These are phyloP conservation scores for Pythium folliculosum DNA, from an alignment of 352 stramenopile genomes.

Conservation along the genomic window DNA sequence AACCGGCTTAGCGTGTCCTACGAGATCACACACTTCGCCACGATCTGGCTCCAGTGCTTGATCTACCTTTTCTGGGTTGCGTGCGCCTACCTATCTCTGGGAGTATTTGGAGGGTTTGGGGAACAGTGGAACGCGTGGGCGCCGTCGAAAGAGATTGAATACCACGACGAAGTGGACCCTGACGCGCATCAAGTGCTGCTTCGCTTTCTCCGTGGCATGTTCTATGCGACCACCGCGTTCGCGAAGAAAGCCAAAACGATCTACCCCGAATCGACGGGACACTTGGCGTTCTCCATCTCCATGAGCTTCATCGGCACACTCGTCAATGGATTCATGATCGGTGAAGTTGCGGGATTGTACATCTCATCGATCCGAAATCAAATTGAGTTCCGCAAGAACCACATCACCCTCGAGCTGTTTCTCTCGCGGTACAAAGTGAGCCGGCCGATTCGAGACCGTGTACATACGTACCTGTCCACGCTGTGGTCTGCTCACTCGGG, in stretches of 20 bases:
- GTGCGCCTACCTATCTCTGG: slow-evolving; percentile 29
- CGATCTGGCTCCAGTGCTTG: slow-evolving; percentile 30
- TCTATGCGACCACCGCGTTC: slow-evolving; percentile 60
- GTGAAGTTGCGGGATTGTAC: slow-evolving; percentile 66
- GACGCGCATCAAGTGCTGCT: slow-evolving; percentile 17
- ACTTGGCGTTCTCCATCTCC: slow-evolving; percentile 52
- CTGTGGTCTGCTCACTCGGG: slow-evolving; percentile 51
- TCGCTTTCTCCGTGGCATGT: slow-evolving; percentile 51
- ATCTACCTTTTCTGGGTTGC: slow-evolving; percentile 33
- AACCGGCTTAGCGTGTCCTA: slow-evolving; percentile 28
- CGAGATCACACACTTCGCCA: slow-evolving; percentile 25
- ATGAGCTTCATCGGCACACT: slow-evolving; percentile 56
- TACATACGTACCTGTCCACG: slow-evolving; percentile 51
- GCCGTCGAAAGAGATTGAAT: slow-evolving; percentile 15
- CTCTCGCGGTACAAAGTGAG: slow-evolving; percentile 53
- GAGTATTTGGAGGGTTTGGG: slow-evolving; percentile 11
- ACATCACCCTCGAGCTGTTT: slow-evolving; percentile 55
- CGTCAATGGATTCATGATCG: slow-evolving; percentile 72
- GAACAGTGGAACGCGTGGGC: slow-evolving; percentile 29
- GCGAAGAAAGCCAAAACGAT: slow-evolving; percentile 53
- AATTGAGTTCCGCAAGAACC: slow-evolving; percentile 64
- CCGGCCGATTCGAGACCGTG: slow-evolving; percentile 36
- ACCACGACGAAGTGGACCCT: slow-evolving; percentile 16
- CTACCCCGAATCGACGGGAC: slow-evolving; percentile 30
- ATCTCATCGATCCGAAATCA: slow-evolving; percentile 69